Base-by-base conservation (phyloP, 2,329 filamentous ascomycete genomes). In the Stemphylium lycopersici region DNA sequence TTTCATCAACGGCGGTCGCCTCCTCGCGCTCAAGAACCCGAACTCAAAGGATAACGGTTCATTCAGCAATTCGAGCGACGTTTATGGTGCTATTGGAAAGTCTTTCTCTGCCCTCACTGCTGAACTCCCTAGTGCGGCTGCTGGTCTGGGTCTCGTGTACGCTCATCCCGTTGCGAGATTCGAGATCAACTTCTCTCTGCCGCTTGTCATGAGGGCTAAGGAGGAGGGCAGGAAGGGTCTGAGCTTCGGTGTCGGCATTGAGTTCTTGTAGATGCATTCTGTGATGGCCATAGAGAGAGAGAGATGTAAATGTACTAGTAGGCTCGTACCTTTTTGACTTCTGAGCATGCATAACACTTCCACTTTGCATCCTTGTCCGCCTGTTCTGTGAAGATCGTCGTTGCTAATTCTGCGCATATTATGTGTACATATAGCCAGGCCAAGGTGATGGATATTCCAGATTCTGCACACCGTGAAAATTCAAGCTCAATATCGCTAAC, bases 221-320 rank as follows among this genome's bases (percentile, higher is more conserved):
- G 95, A 99, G 77, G 88, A 95, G 66, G 88, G 87, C 13, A 86
- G 93, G 50, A 99, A 99, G 79, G 95, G 95, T 1, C 72, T 99
- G 60, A 92, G 95, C 74, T 88, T 99, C 67, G 95, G 95, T n/a
- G 91, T 99, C 36, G 95, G 95, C 44, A 92, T 99, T 71, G 96
- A 90, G 78, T 97, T 99, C 74, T 78, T 98, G 82, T 98, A 89
- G 65, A 40, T 24, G 37, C 44, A 24, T 36, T 33, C 15, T 45
- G 26, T 20, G 44, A 37, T 6, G 12, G 22, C 6, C 6, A 24
- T 24, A 16, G 32, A 43, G 22, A 42, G 3, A n/a, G 6, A 26
- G n/a, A 5, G 22, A 16, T 45, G 43, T 47, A 43, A 26, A 55
- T 52, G 46, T 55, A 55, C 34, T 55, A 45, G 47, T 55, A 55